These are phyloP conservation scores for Botrytis paeoniae DNA, from an alignment of 2,329 filamentous ascomycete species.

Conservation along the genomic window DNA sequence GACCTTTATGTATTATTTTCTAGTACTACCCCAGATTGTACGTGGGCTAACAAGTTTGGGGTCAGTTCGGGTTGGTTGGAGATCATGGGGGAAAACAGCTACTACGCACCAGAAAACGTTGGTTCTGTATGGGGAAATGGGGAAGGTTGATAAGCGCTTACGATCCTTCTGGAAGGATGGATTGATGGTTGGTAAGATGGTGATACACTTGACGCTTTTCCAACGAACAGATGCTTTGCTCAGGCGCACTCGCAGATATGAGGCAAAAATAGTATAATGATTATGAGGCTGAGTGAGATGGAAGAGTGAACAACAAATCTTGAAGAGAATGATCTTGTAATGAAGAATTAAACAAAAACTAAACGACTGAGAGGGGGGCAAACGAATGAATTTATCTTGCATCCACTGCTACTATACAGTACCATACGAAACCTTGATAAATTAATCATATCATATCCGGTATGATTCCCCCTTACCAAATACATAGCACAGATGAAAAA, in stretches of 20 bases:
- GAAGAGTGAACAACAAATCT: not conserved
- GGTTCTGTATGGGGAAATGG: slow-evolving; percentile 6
- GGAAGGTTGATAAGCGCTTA: slow-evolving; percentile 16
- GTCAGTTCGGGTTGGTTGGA: slow-evolving; percentile 8
- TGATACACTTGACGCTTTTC: slow-evolving; percentile 19
- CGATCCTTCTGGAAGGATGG: slow-evolving; percentile 19
- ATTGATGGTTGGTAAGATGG: not conserved
- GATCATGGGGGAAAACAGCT: slow-evolving; percentile 8
- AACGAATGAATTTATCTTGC: slow-evolving; percentile 20
- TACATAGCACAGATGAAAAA: slow-evolving; percentile 5
- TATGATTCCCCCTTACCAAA: slow-evolving; percentile 12
- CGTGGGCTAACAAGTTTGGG: slow-evolving; percentile 13
- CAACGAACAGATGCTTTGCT: slow-evolving; percentile 14
- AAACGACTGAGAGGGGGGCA: slow-evolving; percentile 4
- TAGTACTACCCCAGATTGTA: slow-evolving; percentile 8
- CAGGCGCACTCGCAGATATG: slow-evolving; percentile 1
- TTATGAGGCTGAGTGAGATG: slow-evolving; percentile 8
- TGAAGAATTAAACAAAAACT: not conserved
- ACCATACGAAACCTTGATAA: slow-evolving; percentile 11
- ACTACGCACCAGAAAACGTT: slow-evolving; percentile 15
- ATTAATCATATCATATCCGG: slow-evolving; percentile 19
- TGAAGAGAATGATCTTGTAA: not conserved
- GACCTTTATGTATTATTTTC: slow-evolving; percentile 19
- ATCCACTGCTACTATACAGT: slow-evolving; percentile 15
- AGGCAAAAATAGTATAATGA: not conserved